Conservation (phyloP, 305 asterid species). For the Plantago coronopus region DNA sequence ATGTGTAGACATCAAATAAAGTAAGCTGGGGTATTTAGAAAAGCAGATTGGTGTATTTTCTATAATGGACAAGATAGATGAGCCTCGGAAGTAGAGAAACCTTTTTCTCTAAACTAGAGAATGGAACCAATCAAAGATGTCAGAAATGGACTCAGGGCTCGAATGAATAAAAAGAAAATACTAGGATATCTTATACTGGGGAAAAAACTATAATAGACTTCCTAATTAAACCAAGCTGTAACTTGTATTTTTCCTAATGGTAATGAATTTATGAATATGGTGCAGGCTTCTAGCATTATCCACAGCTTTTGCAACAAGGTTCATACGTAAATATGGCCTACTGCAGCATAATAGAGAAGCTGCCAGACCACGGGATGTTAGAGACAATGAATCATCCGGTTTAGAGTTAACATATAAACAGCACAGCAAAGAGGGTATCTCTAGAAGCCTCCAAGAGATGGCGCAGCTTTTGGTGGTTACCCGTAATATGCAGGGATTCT, state of each 20-base stretch:
- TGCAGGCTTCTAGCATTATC: constrained; percentile 91
- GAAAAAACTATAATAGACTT: no score
- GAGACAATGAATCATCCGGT: constrained; percentile 30
- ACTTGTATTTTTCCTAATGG: constrained; percentile 18
- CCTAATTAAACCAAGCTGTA: no score
- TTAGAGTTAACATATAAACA: constrained; percentile 39
- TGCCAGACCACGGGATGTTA: constrained; percentile 37
- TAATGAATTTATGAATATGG: constrained; percentile 35
- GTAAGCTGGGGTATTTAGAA: no score
- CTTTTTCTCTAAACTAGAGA: no score
- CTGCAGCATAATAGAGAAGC: constrained; percentile 56
- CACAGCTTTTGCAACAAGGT: constrained; percentile 69
- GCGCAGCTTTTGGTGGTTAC: constrained; percentile 70
- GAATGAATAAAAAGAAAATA: no score
- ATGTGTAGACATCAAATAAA: no score
- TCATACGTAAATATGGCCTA: constrained; percentile 66
- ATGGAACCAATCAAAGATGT: no score
- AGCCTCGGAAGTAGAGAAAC: no score
- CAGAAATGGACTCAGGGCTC: no score
- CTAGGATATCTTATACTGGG: no score
- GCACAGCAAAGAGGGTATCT: constrained; percentile 37
- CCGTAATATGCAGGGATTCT: constrained; percentile 70
- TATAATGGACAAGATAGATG: no score
- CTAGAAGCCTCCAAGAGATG: constrained; percentile 61
- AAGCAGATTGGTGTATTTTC: no score